These are phyloP conservation scores for Monilinia vaccinii-corymbosi DNA, from an alignment of 2,329 filamentous ascomycete species.

Conservation along the genomic window DNA sequence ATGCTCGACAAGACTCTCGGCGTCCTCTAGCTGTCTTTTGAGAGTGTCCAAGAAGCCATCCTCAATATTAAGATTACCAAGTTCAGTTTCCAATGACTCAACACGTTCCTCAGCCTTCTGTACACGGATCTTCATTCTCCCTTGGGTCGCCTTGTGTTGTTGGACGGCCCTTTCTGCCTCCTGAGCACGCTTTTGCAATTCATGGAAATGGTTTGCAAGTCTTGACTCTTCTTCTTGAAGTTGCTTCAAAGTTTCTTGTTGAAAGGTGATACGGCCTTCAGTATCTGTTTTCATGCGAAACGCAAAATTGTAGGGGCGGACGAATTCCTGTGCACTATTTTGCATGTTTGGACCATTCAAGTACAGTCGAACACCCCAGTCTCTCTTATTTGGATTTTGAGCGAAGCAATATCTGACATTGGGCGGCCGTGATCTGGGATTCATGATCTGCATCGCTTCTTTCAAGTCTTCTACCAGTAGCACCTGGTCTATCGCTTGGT, in stretches of 20 bases:
- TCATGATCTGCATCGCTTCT: conserved; percentile 62
- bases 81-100: conserved; percentile 42
- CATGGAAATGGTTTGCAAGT: conserved; percentile 30
- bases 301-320: conserved; percentile 29
- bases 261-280: conserved; percentile 52
- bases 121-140: conserved; percentile 43
- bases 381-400: conserved; percentile 50
- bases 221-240: conserved; percentile 46
- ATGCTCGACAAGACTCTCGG: conserved; percentile 36
- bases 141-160: conserved; percentile 38
- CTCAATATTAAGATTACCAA: conserved; percentile 58
- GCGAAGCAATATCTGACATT: conserved; percentile 70
- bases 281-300: conserved; percentile 76
- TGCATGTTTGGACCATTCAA: conserved; percentile 32
- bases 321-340: conserved; percentile 40
- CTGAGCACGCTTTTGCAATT: conserved; percentile 38
- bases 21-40: conserved; percentile 46
- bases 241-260: conserved; percentile 42
- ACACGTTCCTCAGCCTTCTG: conserved; percentile 54
- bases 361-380: conserved; percentile 51
- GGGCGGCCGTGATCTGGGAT: conserved; percentile 44
- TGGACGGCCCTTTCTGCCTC: conserved; percentile 40
- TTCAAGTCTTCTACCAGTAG: conserved; percentile 62
- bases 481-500: conserved; percentile 72
- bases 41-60: conserved; percentile 57